A percentile compares a stretch with the other conserved stretches of the same genome.
Conservation (phyloP, 2,329 filamentous ascomycete species). For the Epichloe hybrida region DNA sequence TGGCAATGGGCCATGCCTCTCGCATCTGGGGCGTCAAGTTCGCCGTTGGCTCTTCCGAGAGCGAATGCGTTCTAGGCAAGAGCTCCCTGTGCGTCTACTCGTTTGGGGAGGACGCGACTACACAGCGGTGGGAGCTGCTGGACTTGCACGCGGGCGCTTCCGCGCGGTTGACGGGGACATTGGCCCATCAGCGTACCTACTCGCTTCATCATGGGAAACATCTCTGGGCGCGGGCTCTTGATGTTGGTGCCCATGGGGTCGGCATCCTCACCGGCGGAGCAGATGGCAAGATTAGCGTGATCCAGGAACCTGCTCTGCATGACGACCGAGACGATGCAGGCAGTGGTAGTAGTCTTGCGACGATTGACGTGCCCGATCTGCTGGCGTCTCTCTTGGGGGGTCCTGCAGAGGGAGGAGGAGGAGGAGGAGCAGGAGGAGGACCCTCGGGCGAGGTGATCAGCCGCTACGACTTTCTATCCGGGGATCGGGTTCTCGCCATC, state of each 20-base stretch:
- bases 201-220: constrained; percentile 74
- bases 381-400: constrained; percentile 9
- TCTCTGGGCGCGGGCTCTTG: constrained; percentile 61
- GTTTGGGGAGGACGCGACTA: constrained; percentile 72
- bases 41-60: constrained; percentile 15
- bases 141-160: background rate
- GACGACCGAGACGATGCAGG: background rate
- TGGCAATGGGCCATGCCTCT: constrained; percentile 74
- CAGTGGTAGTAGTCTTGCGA: constrained; percentile 6
- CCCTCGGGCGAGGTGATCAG: constrained; percentile 33
- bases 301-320: constrained; percentile 15
- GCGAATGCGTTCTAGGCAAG: constrained; percentile 3
- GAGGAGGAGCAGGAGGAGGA: background rate
- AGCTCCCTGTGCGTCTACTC: constrained; percentile 42
- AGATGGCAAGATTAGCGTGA: constrained; percentile 55
- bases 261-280: constrained; percentile 66
- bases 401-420: background rate
- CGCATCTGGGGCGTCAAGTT: constrained; percentile 84
- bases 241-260: constrained; percentile 16
- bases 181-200: constrained; percentile 42
- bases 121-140: constrained; percentile 49
- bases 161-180: constrained; percentile 9
- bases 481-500: constrained; percentile 37
- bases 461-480: constrained; percentile 48
- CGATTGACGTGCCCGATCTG: constrained; percentile 22